A percentile compares a stretch with the other conserved stretches of the same genome.
These are phyloP conservation scores for Tirmania nivea DNA, from an alignment of 495 filamentous ascomycete genomes.

Conservation along the genomic window DNA sequence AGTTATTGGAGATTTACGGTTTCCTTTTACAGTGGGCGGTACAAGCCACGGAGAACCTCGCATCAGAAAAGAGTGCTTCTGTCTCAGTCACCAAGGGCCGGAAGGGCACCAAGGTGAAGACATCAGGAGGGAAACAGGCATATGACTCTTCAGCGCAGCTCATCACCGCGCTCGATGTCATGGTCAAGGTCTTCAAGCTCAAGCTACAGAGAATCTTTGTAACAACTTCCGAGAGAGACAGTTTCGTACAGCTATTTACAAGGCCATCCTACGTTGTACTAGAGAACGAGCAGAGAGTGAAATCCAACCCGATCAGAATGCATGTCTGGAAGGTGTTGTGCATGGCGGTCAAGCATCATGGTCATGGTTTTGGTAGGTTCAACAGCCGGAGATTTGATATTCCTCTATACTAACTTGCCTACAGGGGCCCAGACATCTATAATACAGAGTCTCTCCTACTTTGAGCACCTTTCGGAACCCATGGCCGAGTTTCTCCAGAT, in stretches of 20 bases:
- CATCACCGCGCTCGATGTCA: conserved; percentile 67
- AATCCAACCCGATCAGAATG: conserved; percentile 80
- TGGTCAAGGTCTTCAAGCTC: conserved; percentile 88
- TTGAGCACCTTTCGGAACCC: conserved; percentile 90
- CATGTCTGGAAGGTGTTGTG: conserved; percentile 92
- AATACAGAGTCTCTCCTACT: conserved; percentile 91
- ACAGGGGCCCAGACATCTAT: conserved; percentile 91
- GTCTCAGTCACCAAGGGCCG: conserved; percentile 46
- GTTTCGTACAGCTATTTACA: conserved; percentile 79
- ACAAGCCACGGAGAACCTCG: conserved; percentile 77
- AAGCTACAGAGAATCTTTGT: conserved; percentile 82
- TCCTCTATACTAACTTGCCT: conserved; percentile 5
- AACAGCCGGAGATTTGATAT: background rate
- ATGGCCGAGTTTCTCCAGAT: conserved; percentile 99
- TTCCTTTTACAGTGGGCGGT: conserved; percentile 92
- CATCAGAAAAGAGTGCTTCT: conserved; percentile 63
- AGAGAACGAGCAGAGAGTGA: conserved; percentile 83
- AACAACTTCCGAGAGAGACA: conserved; percentile 91
- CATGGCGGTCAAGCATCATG: conserved; percentile 93
- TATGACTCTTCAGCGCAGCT: conserved; percentile 84
- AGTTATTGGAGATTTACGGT: conserved; percentile 78
- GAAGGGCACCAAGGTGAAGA: conserved; percentile 55
- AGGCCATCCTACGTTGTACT: conserved; percentile 83
- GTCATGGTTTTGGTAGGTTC: conserved; percentile 71
- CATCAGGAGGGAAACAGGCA: conserved; percentile 23